phyloP scores from a whole-genome alignment of 2,329 filamentous ascomycete genomes.

The Fusarium bulbicola region DNA sequence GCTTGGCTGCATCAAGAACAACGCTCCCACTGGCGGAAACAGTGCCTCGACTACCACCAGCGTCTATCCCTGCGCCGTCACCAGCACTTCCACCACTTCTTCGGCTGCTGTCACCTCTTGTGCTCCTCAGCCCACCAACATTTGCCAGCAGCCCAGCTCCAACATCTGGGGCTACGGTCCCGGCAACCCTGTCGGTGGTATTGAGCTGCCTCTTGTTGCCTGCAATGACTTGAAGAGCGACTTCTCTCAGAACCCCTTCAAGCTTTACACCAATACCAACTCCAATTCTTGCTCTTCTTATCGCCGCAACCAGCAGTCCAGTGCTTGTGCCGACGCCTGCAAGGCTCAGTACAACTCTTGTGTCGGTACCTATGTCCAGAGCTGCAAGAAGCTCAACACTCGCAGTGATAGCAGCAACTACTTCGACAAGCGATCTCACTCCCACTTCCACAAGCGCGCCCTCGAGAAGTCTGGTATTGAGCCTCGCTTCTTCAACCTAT shows the following conservation, averaged over 20 bases:
- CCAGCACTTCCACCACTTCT: slow-evolving; percentile 44
- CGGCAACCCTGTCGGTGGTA: slow-evolving; percentile 64
- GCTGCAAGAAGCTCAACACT: slow-evolving; percentile 52
- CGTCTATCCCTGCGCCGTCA: slow-evolving; percentile 46
- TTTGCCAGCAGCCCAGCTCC: slow-evolving; percentile 63
- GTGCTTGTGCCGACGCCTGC: slow-evolving; percentile 63
- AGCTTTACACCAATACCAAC: slow-evolving; percentile 59
- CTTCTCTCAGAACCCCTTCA: slow-evolving; percentile 57
- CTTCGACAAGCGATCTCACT: slow-evolving; percentile 32
- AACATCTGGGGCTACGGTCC: slow-evolving; percentile 73
- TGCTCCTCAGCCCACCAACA: slow-evolving; percentile 58
- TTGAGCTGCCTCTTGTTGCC: slow-evolving; percentile 61
- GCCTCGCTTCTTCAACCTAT: slow-evolving; percentile 41
- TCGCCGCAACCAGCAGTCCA: slow-evolving; percentile 45
- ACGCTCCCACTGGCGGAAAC: slow-evolving; percentile 50
- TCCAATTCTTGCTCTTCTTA: slow-evolving; percentile 57
- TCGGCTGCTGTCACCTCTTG: slow-evolving; percentile 48
- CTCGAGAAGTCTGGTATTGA: slow-evolving; percentile 38
- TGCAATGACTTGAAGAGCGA: slow-evolving; percentile 62
- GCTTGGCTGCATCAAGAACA: slow-evolving; percentile 53
- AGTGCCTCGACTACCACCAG: slow-evolving; percentile 49
- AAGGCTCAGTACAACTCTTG: slow-evolving; percentile 62
- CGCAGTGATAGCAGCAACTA: slow-evolving; percentile 31
- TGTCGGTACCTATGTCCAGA: slow-evolving; percentile 57
- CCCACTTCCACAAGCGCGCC: slow-evolving; percentile 39